phyloP scores from a whole-genome alignment of 2,329 filamentous ascomycete genomes.

The Sclerotinia borealis region DNA sequence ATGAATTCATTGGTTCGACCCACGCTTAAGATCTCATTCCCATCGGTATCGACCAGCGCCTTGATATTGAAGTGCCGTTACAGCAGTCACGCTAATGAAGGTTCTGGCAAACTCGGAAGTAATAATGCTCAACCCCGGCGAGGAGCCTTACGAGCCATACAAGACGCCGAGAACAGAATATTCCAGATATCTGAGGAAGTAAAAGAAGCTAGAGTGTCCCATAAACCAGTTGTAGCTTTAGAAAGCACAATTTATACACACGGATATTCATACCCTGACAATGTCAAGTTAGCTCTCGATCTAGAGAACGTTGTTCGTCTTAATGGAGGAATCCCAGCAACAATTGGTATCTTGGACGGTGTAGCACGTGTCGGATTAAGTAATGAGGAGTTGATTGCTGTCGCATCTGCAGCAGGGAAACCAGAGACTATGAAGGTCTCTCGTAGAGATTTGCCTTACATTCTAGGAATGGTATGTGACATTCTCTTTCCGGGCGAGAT shows the following conservation, averaged over 20 bases:
- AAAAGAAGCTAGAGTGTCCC: slow-evolving; percentile 63
- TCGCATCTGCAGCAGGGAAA: slow-evolving; percentile 59
- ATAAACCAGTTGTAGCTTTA: slow-evolving; percentile 81
- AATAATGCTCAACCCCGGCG: too few relatives aligned
- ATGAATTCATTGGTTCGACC: slow-evolving; percentile 9
- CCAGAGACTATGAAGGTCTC: slow-evolving; percentile 75
- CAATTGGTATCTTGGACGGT: slow-evolving; percentile 81
- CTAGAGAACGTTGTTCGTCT: slow-evolving; percentile 76
- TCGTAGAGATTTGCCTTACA: slow-evolving; percentile 75
- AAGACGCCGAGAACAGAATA: neutral
- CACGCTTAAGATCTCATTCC: neutral
- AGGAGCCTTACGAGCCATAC: neutral
- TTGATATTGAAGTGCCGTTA: neutral
- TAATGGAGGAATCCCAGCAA: slow-evolving; percentile 80
- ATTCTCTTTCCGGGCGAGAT: neutral
- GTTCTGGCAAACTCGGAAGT: neutral
- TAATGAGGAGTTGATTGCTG: slow-evolving; percentile 63
- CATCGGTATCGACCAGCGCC: neutral
- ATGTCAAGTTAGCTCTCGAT: slow-evolving; percentile 64
- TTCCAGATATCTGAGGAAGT: slow-evolving; percentile 50
- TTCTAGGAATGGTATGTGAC: slow-evolving; percentile 64
- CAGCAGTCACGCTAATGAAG: neutral
- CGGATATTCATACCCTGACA: slow-evolving; percentile 70
- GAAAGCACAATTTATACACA: slow-evolving; percentile 98
- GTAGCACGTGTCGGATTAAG: slow-evolving; percentile 73